These are phyloP conservation scores for Fraxinus greggii DNA, from an alignment of 305 asterid species.

Conservation along the genomic window DNA sequence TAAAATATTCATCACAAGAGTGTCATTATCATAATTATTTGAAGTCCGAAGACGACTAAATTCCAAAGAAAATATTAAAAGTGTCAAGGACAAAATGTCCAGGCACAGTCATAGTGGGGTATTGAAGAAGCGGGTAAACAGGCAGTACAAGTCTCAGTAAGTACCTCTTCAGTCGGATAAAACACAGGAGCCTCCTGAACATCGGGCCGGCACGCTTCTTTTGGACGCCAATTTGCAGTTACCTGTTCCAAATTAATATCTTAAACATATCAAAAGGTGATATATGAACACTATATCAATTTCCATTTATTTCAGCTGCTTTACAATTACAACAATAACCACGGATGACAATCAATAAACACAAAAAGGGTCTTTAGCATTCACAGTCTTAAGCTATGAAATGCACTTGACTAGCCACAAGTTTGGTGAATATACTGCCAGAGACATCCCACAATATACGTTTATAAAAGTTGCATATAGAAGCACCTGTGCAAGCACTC, in stretches of 20 bases:
- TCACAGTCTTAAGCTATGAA: slow-evolving; percentile 5
- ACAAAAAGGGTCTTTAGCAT: not conserved
- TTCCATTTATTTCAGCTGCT: slow-evolving; percentile 3
- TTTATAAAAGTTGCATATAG: slow-evolving; percentile 3
- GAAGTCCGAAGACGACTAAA: not conserved
- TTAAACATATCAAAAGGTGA: slow-evolving; percentile 11
- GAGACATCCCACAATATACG: not conserved
- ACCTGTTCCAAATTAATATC: slow-evolving; percentile 59
- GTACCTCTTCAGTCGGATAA: slow-evolving; percentile 85
- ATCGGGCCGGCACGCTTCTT: slow-evolving; percentile 70
- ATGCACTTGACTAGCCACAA: slow-evolving; percentile 1
- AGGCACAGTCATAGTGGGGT: slow-evolving; percentile 17
- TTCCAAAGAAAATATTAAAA: slow-evolving; percentile 17
- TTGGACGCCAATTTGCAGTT: slow-evolving; percentile 78
- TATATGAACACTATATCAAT: not conserved
- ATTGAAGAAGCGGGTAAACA: slow-evolving; percentile 22
- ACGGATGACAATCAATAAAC: not conserved
- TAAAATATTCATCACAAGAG: slow-evolving; percentile 21
- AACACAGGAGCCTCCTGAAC: slow-evolving; percentile 79
- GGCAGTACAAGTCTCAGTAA: slow-evolving; percentile 18
- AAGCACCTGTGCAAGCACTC: slow-evolving; percentile 1
- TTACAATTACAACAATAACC: slow-evolving; percentile 9
- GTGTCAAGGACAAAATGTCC: slow-evolving; percentile 7
- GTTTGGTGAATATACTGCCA: slow-evolving; percentile 12
- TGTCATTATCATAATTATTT: slow-evolving; percentile 2